phyloP scores from a whole-genome alignment of 768 basidiomycete species.

The Russula lepida region DNA sequence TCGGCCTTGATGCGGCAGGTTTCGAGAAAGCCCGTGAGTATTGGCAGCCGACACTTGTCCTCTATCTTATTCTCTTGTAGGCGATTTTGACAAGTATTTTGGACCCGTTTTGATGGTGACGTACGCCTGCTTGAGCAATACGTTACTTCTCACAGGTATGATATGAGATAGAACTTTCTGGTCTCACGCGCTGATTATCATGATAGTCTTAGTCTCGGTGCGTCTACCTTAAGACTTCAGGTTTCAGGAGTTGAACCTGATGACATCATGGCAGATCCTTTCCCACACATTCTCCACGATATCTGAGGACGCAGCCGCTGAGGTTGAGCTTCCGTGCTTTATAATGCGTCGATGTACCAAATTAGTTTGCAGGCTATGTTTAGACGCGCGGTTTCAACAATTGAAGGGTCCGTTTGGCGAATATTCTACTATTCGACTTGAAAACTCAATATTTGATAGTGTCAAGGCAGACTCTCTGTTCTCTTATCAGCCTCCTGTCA shows the following conservation, averaged over 20 bases:
- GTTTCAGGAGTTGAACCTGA: background rate
- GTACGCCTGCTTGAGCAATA: conserved; percentile 90
- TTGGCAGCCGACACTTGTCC: background rate
- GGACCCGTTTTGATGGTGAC: conserved; percentile 88
- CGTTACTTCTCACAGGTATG: conserved; percentile 80
- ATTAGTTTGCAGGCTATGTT: conserved; percentile 70
- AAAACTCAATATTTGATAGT: conserved; percentile 29
- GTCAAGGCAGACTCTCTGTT: conserved; percentile 89
- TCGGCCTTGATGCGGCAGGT: conserved; percentile 90
- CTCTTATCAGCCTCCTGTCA: conserved; percentile 91
- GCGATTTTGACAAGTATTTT: conserved; percentile 74
- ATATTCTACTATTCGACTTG: background rate
- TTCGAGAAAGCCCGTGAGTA: conserved; percentile 73
- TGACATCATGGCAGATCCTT: conserved; percentile 53
- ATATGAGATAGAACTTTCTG: conserved; percentile 2
- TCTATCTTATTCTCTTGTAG: conserved; percentile 29
- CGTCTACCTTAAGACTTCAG: background rate
- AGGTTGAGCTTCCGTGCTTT: conserved; percentile 39
- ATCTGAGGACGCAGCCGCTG: conserved; percentile 86
- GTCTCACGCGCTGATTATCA: background rate
- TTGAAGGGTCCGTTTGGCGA: conserved; percentile 63
- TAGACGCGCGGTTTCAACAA: conserved; percentile 83
- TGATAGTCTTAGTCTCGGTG: conserved; percentile 15
- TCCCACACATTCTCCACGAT: conserved; percentile 94
- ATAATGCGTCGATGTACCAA: conserved; percentile 1